A percentile compares a stretch with the other conserved stretches of the same genome.
phyloP scores from a whole-genome alignment of 2,329 filamentous ascomycete genomes.

The Massarina eburnea region DNA sequence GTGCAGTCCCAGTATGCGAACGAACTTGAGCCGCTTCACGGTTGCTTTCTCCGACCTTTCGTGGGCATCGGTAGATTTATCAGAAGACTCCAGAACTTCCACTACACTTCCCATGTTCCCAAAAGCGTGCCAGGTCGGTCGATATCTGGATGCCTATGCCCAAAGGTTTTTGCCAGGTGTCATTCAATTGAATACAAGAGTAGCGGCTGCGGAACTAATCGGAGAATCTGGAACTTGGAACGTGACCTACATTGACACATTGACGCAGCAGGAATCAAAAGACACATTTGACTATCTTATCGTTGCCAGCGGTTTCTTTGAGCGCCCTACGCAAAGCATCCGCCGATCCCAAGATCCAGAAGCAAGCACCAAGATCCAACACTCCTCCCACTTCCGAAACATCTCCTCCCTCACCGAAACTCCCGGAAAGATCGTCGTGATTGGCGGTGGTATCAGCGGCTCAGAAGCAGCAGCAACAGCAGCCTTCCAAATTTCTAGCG shows the following conservation, averaged over 20 bases:
- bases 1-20: constrained; percentile 60
- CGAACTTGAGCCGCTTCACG: constrained; percentile 77
- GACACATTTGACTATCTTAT: constrained; percentile 68
- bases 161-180: constrained; percentile 59
- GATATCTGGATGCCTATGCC: constrained; percentile 68
- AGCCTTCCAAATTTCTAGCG: constrained; percentile 69
- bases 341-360: constrained; percentile 4
- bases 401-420: constrained; percentile 19
- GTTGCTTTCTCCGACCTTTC: constrained; percentile 66
- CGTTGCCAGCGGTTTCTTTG: constrained; percentile 75
- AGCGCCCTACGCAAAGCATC: constrained; percentile 34
- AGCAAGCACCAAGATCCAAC: constrained; percentile 17
- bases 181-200: constrained; percentile 51
- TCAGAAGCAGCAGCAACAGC: constrained; percentile 75
- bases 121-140: constrained; percentile 73
- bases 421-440: constrained; percentile 66
- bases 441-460: constrained; percentile 82
- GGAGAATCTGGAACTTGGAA: constrained; percentile 18
- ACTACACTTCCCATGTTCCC: constrained; percentile 64
- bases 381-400: constrained; percentile 33
- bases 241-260: constrained; percentile 18
- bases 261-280: constrained; percentile 11
- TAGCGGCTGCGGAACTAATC: constrained; percentile 27
- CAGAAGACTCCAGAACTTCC: constrained; percentile 7
- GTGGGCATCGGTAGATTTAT: constrained; percentile 58